Percentiles rank a stretch among this genome's conserved stretches.
Evolutionary conservation across 805 yeast genomes (phyloP).

Genomic region (Komagataella populi): DNA sequence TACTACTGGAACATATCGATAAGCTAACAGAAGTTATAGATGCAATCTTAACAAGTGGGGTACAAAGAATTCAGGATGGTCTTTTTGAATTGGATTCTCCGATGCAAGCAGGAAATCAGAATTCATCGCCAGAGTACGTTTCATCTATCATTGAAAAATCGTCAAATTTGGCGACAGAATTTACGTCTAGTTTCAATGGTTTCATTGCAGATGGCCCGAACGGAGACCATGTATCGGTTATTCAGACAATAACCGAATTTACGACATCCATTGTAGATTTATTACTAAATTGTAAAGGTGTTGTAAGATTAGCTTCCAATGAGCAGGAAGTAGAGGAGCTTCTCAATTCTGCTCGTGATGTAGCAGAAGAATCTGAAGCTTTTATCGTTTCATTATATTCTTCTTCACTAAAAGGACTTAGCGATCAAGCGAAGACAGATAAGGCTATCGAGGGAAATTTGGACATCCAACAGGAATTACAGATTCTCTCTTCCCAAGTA

Average conservation of each 20-base stretch:
- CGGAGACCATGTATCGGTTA: slow-evolving; percentile 48
- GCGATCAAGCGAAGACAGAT: slow-evolving; percentile 59
- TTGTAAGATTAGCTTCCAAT: slow-evolving; percentile 36
- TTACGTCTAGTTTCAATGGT: slow-evolving; percentile 64
- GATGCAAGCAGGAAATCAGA: slow-evolving; percentile 70
- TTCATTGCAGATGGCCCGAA: slow-evolving; percentile 66
- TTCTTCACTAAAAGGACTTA: slow-evolving; percentile 30
- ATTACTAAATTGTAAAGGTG: slow-evolving; percentile 56
- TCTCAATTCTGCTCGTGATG: slow-evolving; percentile 32
- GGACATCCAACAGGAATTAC: slow-evolving; percentile 59
- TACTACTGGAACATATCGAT: slow-evolving; percentile 30
- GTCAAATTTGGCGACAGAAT: slow-evolving; percentile 61
- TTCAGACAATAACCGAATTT: slow-evolving; percentile 49
- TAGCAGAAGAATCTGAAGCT: slow-evolving; percentile 46
- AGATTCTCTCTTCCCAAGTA: slow-evolving; percentile 36
- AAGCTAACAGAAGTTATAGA: slow-evolving; percentile 47
- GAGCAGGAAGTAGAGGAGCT: slow-evolving; percentile 40
- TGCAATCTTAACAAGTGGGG: slow-evolving; percentile 54
- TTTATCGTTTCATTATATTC: slow-evolving; percentile 51
- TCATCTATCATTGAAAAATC: slow-evolving; percentile 59
- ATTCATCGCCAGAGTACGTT: slow-evolving; percentile 57
- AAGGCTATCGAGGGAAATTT: slow-evolving; percentile 64
- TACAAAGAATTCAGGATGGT: slow-evolving; percentile 61
- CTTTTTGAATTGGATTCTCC: slow-evolving; percentile 62
- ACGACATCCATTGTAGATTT: slow-evolving; percentile 50